phyloP scores from a whole-genome alignment of 768 basidiomycete genomes.

The Coprinopsis cinerea region DNA sequence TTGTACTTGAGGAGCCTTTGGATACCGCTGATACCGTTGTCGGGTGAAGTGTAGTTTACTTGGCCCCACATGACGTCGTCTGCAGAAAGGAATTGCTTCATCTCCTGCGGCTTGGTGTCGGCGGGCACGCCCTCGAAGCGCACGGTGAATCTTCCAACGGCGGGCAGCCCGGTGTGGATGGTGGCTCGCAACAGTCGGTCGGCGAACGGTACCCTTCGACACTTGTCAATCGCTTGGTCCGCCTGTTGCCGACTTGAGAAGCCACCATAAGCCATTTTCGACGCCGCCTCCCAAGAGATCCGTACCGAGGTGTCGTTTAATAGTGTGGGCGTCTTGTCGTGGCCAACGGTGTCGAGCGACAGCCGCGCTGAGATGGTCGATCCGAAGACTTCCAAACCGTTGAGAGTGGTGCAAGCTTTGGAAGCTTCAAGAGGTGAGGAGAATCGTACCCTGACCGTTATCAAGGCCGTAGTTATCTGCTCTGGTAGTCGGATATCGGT shows the following conservation, averaged over 20 bases:
- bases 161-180: conserved; percentile 52
- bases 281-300: conserved; percentile 56
- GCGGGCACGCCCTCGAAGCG: conserved; percentile 51
- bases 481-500: conserved; percentile 29
- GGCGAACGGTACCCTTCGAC: conserved; percentile 30
- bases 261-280: conserved; percentile 54
- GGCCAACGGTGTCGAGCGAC: conserved; percentile 38
- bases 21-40: conserved; percentile 31
- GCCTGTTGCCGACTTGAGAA: conserved; percentile 49
- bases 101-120: conserved; percentile 30
- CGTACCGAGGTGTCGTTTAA: conserved; percentile 52
- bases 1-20: conserved; percentile 20
- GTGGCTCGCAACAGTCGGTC: conserved; percentile 40
- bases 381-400: conserved; percentile 38
- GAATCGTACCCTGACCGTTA: conserved; percentile 42
- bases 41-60: conserved; percentile 36
- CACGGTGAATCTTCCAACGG: conserved; percentile 54
- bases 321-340: conserved; percentile 25
- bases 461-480: conserved; percentile 14
- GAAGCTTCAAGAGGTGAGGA: conserved; percentile 42
- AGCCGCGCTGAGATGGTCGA: conserved; percentile 39
- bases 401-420: conserved; percentile 44
- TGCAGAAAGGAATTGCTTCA: conserved; percentile 41
- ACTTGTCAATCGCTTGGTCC: conserved; percentile 38
- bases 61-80: conserved; percentile 48